Conservation (phyloP, 345 rosid genomes). For the Heritiera fomes region DNA sequence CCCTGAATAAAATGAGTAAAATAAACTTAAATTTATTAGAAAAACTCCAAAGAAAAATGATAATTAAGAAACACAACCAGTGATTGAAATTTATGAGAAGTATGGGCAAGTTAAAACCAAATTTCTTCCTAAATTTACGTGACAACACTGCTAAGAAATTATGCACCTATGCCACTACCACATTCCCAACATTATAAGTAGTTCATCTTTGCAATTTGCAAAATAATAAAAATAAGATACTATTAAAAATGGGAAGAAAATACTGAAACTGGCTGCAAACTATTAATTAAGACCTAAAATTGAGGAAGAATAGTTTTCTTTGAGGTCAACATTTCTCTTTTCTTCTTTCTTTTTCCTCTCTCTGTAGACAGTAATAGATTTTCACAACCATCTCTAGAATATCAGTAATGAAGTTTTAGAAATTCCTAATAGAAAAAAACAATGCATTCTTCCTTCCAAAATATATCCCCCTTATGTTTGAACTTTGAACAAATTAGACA, state of each 20-base stretch:
- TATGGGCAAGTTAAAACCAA: not conserved
- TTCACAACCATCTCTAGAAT: not conserved
- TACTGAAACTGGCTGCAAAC: not conserved
- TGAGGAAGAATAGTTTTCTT: not conserved
- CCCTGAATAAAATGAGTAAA: slow-evolving; percentile 43
- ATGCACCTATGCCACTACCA: not conserved
- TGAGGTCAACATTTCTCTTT: not conserved
- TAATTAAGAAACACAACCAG: not conserved
- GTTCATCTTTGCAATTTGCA: not conserved
- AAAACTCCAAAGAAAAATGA: not conserved
- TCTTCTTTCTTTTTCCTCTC: not conserved
- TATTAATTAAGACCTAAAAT: not conserved
- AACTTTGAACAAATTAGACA: not conserved
- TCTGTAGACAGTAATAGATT: not conserved
- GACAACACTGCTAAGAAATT: not conserved
- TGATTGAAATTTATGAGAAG: not conserved
- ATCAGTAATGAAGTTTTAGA: not conserved
- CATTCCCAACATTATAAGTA: not conserved
- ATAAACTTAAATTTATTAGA: slow-evolving; percentile 19
- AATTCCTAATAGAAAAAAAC: not conserved
- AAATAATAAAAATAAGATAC: not conserved
- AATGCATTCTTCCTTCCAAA: not conserved
- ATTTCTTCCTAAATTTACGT: not conserved
- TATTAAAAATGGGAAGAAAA: not conserved
- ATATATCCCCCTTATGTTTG: not conserved